A percentile compares a stretch with the other conserved stretches of the same genome.
These are phyloP conservation scores for Scleroderma bovista DNA, from an alignment of 768 basidiomycete genomes.

Conservation along the genomic window DNA sequence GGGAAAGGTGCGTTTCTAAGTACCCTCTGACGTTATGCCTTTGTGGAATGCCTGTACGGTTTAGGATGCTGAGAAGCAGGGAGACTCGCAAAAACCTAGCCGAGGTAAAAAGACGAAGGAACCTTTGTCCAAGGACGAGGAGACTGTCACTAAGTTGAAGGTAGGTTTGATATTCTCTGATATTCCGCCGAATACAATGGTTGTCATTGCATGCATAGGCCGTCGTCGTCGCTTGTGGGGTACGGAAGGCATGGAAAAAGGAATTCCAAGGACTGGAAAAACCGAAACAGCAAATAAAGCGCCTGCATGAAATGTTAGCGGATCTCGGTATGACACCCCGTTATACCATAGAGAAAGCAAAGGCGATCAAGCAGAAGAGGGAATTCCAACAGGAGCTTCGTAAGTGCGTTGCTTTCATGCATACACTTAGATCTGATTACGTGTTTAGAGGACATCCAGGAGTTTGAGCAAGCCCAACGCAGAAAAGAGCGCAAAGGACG, in stretches of 20 bases:
- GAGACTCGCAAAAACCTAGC: slow-evolving; percentile 21
- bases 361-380: slow-evolving; percentile 60
- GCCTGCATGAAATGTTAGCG: slow-evolving; percentile 56
- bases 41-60: background rate
- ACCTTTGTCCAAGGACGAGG: slow-evolving; percentile 54
- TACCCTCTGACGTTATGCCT: background rate
- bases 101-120: slow-evolving; percentile 29
- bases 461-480: slow-evolving; percentile 52
- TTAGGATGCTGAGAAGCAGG: slow-evolving; percentile 20
- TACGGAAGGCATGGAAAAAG: slow-evolving; percentile 73
- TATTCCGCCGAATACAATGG: background rate
- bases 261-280: slow-evolving; percentile 57
- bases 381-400: slow-evolving; percentile 78
- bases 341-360: slow-evolving; percentile 77
- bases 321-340: slow-evolving; percentile 80
- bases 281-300: slow-evolving; percentile 57
- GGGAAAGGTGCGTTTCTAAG: slow-evolving; percentile 24
- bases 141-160: slow-evolving; percentile 70
- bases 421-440: background rate
- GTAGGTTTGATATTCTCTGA: slow-evolving; percentile 28
- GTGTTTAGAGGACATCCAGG: slow-evolving; percentile 63
- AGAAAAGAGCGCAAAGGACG: slow-evolving; percentile 20
- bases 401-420: slow-evolving; percentile 30
- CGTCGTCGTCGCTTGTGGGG: slow-evolving; percentile 67
- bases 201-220: slow-evolving; percentile 35